Evolutionary conservation across 495 filamentous ascomycete genomes (phyloP).

Genomic region (Aspergillus sclerotioniger): DNA sequence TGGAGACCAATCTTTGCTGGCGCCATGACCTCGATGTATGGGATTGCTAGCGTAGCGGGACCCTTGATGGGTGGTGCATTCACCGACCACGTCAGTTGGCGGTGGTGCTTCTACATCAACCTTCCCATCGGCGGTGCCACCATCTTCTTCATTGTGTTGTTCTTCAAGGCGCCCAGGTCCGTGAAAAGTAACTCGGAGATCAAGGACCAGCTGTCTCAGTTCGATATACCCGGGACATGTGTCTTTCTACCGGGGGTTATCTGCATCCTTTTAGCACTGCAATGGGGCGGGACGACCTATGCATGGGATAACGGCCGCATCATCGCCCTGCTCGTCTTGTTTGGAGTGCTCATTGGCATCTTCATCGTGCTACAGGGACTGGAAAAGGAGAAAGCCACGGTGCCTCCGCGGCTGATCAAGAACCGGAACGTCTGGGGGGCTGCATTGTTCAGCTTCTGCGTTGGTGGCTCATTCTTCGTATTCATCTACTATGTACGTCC

Average conservation of each 20-base stretch:
- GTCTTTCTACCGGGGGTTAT: constrained; percentile 72
- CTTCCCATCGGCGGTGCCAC: constrained; percentile 68
- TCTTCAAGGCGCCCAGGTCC: constrained; percentile 55
- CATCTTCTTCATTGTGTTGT: constrained; percentile 56
- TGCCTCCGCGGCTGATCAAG: constrained; percentile 69
- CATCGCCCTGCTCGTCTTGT: constrained; percentile 69
- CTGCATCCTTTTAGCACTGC: constrained; percentile 72
- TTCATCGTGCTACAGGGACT: constrained; percentile 67
- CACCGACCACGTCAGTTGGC: constrained; percentile 59
- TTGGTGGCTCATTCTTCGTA: constrained; percentile 67
- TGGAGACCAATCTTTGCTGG: constrained; percentile 73
- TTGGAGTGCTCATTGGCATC: constrained; percentile 58
- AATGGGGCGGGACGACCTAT: constrained; percentile 79
- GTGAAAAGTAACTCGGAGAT: constrained; percentile 37
- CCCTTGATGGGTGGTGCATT: constrained; percentile 55
- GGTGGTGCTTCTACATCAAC: constrained; percentile 67
- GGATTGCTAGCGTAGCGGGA: constrained; percentile 73
- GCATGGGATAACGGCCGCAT: constrained; percentile 63
- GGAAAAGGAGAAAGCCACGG: constrained; percentile 69
- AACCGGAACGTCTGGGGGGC: constrained; percentile 65
- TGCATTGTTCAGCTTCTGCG: constrained; percentile 51
- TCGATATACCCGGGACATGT: constrained; percentile 66
- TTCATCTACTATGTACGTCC: constrained; percentile 52
- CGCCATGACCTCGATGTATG: constrained; percentile 76
- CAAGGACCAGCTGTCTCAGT: constrained; percentile 48